phyloP scores from a whole-genome alignment of 208 protist genomes.

The Trypanosoma lewisi region DNA sequence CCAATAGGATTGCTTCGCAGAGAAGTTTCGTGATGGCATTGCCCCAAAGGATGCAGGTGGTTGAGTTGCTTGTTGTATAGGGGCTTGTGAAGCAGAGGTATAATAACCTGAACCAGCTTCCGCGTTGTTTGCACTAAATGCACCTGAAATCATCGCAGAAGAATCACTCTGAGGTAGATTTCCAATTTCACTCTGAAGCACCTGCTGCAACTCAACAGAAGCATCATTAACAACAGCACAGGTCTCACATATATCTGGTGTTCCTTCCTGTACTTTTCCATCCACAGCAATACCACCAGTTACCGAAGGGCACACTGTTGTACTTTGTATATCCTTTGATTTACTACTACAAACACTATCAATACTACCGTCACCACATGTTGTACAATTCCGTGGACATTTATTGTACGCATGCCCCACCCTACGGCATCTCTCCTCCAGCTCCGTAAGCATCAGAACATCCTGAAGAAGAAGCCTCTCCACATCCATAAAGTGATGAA shows the following conservation, averaged over 20 bases:
- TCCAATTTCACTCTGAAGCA: neutral
- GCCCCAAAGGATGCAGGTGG: neutral
- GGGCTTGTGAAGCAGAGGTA: neutral
- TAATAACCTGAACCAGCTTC: neutral
- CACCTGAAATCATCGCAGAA: neutral
- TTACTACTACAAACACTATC: too few relatives aligned
- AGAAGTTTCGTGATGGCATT: neutral
- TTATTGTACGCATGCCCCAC: conserved; percentile 25
- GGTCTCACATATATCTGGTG: neutral
- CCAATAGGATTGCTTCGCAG: neutral
- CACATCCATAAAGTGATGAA: conserved; percentile 40
- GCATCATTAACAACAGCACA: neutral
- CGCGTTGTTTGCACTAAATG: conserved; percentile 1
- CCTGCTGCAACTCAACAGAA: conserved; percentile 6
- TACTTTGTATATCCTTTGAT: neutral
- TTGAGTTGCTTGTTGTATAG: neutral
- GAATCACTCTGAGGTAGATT: neutral
- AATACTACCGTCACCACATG: neutral
- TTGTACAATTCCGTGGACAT: neutral
- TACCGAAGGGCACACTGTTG: neutral
- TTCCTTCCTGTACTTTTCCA: conserved; percentile 1
- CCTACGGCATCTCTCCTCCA: conserved; percentile 41
- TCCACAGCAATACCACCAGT: neutral
- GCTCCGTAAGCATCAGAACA: conserved; percentile 33
- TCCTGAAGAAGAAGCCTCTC: conserved; percentile 39